These are phyloP conservation scores for Corrigiola litoralis DNA, from an alignment of 179 eudicot species.

Conservation along the genomic window DNA sequence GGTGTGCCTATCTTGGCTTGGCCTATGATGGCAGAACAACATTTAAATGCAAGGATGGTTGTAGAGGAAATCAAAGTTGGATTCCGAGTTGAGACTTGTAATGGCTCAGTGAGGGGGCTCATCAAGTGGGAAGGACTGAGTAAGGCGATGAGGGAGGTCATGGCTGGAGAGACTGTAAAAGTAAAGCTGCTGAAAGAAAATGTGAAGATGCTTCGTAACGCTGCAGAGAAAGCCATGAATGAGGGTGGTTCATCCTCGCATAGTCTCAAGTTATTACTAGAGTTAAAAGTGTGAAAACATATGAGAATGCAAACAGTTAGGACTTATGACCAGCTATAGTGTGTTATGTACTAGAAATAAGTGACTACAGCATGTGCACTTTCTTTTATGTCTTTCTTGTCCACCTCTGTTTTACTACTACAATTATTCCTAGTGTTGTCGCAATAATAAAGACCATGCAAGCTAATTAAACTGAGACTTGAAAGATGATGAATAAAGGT, in stretches of 20 bases:
- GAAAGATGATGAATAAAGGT: too few species aligned
- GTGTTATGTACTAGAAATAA: too few species aligned
- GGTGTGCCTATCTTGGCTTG: slow-evolving; percentile 47
- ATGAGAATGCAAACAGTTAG: too few species aligned
- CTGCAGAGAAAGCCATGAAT: slow-evolving; percentile 32
- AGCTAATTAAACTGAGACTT: too few species aligned
- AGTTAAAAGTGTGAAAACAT: too few species aligned
- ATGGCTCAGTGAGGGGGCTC: slow-evolving; percentile 40
- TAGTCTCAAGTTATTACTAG: slow-evolving; percentile 26
- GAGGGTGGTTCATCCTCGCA: slow-evolving; percentile 56
- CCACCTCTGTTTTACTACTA: too few species aligned
- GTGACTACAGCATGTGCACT: too few species aligned
- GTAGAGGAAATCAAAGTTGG: slow-evolving; percentile 54
- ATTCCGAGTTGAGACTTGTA: slow-evolving; percentile 33
- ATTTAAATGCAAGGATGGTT: slow-evolving; percentile 48
- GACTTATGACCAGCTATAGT: too few species aligned
- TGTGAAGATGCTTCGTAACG: slow-evolving; percentile 29
- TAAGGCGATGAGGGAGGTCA: slow-evolving; percentile 35
- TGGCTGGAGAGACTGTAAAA: slow-evolving; percentile 42
- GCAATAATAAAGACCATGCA: too few species aligned
- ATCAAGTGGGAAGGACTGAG: slow-evolving; percentile 40
- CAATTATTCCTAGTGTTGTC: too few species aligned
- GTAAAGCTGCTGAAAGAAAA: slow-evolving; percentile 35
- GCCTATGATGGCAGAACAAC: slow-evolving; percentile 68
- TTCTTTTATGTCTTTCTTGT: too few species aligned